These are phyloP conservation scores for Emmonsiellopsis sp. DNA, from an alignment of 2,329 filamentous ascomycete genomes.

Conservation along the genomic window DNA sequence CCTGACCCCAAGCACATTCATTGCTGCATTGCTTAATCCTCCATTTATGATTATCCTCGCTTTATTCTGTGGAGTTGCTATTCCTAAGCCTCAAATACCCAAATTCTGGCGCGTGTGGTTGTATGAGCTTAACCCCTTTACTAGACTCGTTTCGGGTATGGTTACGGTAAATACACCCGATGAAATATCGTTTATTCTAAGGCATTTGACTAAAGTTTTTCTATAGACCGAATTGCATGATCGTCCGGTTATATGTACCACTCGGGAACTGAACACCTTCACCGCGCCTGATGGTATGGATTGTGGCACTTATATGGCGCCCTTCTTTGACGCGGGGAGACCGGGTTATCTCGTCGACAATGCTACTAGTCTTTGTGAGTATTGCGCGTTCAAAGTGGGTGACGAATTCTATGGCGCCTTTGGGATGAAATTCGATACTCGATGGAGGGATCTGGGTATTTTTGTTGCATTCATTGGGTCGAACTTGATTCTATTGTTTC, in stretches of 20 bases:
- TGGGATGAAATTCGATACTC: conserved; percentile 54
- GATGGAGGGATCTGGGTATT: conserved; percentile 80
- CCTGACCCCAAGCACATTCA: conserved; percentile 63
- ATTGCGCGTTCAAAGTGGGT: conserved; percentile 63
- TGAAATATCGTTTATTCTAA: too few relatives aligned
- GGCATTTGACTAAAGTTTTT: too few relatives aligned
- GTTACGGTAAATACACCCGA: conserved; percentile 11
- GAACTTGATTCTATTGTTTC: conserved; percentile 59
- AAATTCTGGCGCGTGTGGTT: conserved; percentile 76
- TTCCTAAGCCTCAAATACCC: conserved; percentile 50
- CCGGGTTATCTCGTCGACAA: conserved; percentile 43
- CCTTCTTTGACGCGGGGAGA: conserved; percentile 29
- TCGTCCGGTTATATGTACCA: conserved; percentile 22
- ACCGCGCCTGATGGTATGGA: conserved; percentile 52
- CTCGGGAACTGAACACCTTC: conserved; percentile 24
- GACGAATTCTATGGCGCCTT: conserved; percentile 70
- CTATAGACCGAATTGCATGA: conserved; percentile 22
- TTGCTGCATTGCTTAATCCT: conserved; percentile 61
- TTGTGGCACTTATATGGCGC: conserved; percentile 45
- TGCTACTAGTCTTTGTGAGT: conserved; percentile 41
- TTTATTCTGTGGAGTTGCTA: conserved; percentile 49
- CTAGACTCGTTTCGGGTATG: conserved; percentile 44
- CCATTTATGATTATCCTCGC: conserved; percentile 67
- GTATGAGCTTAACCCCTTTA: conserved; percentile 60
- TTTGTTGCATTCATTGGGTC: conserved; percentile 65